These are phyloP conservation scores for Botrytis elliptica DNA, from an alignment of 2,329 filamentous ascomycete genomes.

Conservation along the genomic window DNA sequence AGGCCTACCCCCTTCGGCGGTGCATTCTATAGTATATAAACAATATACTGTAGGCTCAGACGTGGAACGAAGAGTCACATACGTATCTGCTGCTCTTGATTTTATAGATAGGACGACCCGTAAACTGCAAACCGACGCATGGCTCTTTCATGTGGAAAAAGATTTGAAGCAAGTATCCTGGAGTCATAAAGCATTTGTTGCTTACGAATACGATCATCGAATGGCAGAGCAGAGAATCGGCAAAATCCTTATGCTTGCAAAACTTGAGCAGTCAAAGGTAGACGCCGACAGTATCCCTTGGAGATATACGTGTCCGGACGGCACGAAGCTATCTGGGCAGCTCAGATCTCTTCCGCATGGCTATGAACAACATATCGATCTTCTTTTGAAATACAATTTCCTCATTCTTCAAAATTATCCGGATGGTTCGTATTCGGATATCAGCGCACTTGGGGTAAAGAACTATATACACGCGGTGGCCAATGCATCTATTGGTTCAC, in stretches of 20 bases:
- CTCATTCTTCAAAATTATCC: not conserved
- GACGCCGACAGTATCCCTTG: not conserved
- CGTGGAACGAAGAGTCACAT: not conserved
- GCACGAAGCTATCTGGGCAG: not conserved
- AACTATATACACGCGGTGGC: not conserved
- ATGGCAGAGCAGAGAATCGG: not conserved
- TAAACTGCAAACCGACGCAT: too few species aligned
- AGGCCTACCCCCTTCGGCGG: not conserved
- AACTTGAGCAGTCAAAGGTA: not conserved
- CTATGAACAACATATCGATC: not conserved
- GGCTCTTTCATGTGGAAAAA: not conserved
- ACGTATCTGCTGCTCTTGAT: not conserved
- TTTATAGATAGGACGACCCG: not conserved
- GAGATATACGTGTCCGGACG: not conserved
- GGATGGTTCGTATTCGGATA: not conserved
- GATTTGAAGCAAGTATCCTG: not conserved
- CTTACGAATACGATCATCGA: not conserved
- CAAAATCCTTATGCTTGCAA: not conserved
- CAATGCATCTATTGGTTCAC: not conserved
- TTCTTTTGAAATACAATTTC: not conserved
- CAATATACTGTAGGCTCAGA: not conserved
- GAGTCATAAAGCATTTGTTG: not conserved
- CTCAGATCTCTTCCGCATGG: not conserved
- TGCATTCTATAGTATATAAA: not conserved
- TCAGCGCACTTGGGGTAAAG: fast-evolving